Evolutionary conservation across 495 filamentous ascomycete genomes (phyloP).

Genomic region (Jackrogersella minutella): DNA sequence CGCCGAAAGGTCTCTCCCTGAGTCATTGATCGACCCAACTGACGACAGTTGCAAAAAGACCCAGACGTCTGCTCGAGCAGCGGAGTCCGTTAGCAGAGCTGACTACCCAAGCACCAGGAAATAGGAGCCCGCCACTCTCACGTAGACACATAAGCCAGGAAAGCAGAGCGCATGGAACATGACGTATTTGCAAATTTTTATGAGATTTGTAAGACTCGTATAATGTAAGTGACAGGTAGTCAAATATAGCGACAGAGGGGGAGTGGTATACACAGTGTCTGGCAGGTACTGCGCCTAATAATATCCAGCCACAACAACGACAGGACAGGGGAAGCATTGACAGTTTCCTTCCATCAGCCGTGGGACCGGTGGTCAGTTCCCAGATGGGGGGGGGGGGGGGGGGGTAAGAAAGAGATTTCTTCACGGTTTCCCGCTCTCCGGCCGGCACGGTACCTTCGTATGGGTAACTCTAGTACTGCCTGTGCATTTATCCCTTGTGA

Average conservation of each 20-base stretch:
- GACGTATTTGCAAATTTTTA: constrained; percentile 11
- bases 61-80: constrained; percentile 14
- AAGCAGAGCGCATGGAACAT: constrained; percentile 16
- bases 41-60: constrained; percentile 31
- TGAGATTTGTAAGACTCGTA: constrained; percentile 23
- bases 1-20: constrained; percentile 7
- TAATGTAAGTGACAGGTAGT: constrained; percentile 1
- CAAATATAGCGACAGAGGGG: background rate
- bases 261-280: constrained; percentile 15
- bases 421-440: constrained; percentile 30
- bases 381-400: constrained; percentile 16
- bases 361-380: constrained; percentile 24
- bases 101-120: constrained; percentile 21
- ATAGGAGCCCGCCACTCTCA: constrained; percentile 29
- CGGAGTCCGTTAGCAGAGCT: constrained; percentile 17
- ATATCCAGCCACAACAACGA: constrained; percentile 17
- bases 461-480: constrained; percentile 25
- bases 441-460: constrained; percentile 34
- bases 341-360: constrained; percentile 21
- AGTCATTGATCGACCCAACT: constrained; percentile 20
- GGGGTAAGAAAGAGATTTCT: constrained; percentile 28
- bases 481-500: constrained; percentile 44
- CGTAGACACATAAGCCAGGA: constrained; percentile 37
- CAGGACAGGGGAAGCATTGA: constrained; percentile 6
- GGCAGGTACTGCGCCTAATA: background rate